Percentiles rank a stretch among this genome's conserved stretches.
Conservation (phyloP, 140 eudicot genomes). For the Bidens hawaiensis region DNA sequence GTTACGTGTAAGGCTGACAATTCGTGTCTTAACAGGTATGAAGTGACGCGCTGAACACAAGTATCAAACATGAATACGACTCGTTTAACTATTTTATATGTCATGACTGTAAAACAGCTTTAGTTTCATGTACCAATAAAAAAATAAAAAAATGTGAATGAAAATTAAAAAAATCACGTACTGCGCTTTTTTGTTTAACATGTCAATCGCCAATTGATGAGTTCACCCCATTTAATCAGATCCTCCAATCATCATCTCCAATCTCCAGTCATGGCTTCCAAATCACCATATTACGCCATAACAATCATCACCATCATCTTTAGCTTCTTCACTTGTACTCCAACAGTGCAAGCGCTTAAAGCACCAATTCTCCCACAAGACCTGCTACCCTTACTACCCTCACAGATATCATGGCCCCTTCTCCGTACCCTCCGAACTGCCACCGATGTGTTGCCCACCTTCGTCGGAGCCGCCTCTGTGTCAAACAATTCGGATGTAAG, state of each 20-base stretch:
- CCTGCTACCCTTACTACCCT: conserved; percentile 72
- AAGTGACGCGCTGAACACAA: too few relatives aligned
- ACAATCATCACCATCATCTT: conserved; percentile 21
- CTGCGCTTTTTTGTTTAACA: too few relatives aligned
- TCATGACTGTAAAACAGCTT: too few relatives aligned
- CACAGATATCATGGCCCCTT: conserved; percentile 71
- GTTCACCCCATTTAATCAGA: background rate
- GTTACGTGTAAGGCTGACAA: too few relatives aligned
- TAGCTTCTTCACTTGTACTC: conserved; percentile 18
- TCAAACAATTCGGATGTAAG: conserved; percentile 22
- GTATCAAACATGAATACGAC: too few relatives aligned
- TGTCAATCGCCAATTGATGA: too few relatives aligned
- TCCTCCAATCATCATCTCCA: background rate
- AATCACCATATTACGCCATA: conserved; percentile 14
- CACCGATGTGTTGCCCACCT: conserved; percentile 76
- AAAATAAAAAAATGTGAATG: too few relatives aligned
- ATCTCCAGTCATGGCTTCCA: conserved; percentile 25
- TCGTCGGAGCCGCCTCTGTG: conserved; percentile 73
- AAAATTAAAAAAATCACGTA: too few relatives aligned
- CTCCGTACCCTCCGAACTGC: conserved; percentile 53
- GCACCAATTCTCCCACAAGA: conserved; percentile 61
- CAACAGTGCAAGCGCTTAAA: conserved; percentile 32
- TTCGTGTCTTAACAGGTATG: too few relatives aligned
- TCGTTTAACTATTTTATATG: too few relatives aligned
- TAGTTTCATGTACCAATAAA: too few relatives aligned